phyloP scores from a whole-genome alignment of 805 yeast species.

The Kodamaea sagamina region DNA sequence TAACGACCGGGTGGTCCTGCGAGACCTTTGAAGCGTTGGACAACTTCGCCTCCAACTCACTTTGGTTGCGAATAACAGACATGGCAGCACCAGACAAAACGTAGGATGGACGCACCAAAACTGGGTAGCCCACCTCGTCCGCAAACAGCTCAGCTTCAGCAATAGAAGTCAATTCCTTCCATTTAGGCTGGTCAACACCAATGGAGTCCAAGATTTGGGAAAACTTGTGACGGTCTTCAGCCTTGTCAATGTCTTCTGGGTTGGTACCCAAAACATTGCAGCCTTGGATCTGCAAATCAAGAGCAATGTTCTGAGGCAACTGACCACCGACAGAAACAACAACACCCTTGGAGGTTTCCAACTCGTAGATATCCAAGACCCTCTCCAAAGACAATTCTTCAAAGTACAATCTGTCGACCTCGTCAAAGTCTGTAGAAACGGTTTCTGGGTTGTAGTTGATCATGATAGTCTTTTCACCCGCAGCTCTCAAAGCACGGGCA shows the following conservation, averaged over 20 bases:
- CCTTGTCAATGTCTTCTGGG: slow-evolving; percentile 93
- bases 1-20: slow-evolving; percentile 96
- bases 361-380: slow-evolving; percentile 94
- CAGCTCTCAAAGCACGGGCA: slow-evolving; percentile 87
- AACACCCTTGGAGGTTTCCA: slow-evolving; percentile 86
- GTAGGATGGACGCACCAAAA: slow-evolving; percentile 94
- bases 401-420: slow-evolving; percentile 94
- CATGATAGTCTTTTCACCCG: slow-evolving; percentile 91
- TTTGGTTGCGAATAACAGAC: slow-evolving; percentile 82
- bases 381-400: slow-evolving; percentile 95
- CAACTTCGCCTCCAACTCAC: slow-evolving; percentile 79
- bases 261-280: slow-evolving; percentile 91
- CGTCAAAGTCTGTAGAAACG: slow-evolving; percentile 97
- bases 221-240: slow-evolving; percentile 98
- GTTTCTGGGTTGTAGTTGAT: slow-evolving; percentile 98
- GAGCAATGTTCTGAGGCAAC: slow-evolving; percentile 95
- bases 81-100: slow-evolving; percentile 98
- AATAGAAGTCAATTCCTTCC: slow-evolving; percentile 92
- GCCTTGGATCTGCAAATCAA: slow-evolving; percentile 74
- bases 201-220: slow-evolving; percentile 91
- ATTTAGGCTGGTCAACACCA: slow-evolving; percentile 93
- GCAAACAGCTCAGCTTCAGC: slow-evolving; percentile 87
- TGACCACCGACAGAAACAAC: slow-evolving; percentile 98
- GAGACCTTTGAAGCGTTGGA: slow-evolving; percentile 90
- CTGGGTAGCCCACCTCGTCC: slow-evolving; percentile 86